Conservation (phyloP, 2,329 filamentous ascomycete species). For the Aureobasidium lini region DNA sequence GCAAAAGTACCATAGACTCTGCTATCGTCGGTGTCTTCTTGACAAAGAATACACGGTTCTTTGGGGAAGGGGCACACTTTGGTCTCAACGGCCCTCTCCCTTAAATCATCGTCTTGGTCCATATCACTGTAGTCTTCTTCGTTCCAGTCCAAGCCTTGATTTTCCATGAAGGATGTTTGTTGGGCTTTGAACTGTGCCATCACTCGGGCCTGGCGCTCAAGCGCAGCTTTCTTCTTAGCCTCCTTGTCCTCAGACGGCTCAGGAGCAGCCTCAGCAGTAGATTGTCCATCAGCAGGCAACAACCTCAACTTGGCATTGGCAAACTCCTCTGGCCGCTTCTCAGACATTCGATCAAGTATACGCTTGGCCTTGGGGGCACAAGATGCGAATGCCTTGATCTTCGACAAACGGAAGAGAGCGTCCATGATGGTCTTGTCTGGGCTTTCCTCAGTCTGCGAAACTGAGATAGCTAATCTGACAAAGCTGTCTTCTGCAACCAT, state of each 20-base stretch:
- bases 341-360: constrained; percentile 76
- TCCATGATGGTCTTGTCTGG: constrained; percentile 40
- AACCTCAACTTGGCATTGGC: constrained; percentile 55
- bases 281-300: constrained; percentile 35
- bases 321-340: constrained; percentile 70
- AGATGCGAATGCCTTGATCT: constrained; percentile 68
- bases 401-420: constrained; percentile 45
- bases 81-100: constrained; percentile 58
- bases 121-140: constrained; percentile 72
- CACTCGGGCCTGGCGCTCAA: constrained; percentile 82
- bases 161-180: constrained; percentile 88
- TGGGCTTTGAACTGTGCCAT: constrained; percentile 99
- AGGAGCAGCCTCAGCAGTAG: constrained; percentile 49
- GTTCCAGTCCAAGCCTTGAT: constrained; percentile 82
- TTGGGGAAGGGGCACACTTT: constrained; percentile 84
- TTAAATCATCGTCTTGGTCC: constrained; percentile 55
- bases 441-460: background rate
- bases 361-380: constrained; percentile 79
- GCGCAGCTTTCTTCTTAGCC: constrained; percentile 81
- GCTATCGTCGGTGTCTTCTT: constrained; percentile 88
- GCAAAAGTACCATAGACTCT: constrained; percentile 90
- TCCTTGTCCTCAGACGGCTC: constrained; percentile 56
- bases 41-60: constrained; percentile 91
- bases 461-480: constrained; percentile 12
- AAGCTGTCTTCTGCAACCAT: constrained; percentile 14